Conservation (phyloP, 257 asterid genomes). For the Verbascum thapsus region DNA sequence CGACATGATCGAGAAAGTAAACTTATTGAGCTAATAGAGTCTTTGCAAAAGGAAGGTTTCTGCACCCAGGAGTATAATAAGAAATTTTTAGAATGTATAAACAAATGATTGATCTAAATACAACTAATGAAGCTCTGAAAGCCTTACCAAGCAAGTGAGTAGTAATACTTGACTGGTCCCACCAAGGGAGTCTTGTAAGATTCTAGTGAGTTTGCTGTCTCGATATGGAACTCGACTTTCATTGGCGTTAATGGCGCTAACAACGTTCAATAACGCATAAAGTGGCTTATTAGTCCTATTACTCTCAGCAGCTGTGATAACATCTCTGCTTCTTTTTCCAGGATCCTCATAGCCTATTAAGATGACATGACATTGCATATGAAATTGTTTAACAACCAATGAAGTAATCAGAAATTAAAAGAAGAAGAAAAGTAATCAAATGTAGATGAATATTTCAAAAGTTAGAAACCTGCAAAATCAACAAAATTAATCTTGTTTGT, state of each 20-base stretch:
- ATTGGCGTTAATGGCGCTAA: conserved; percentile 59
- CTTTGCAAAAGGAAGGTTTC: conserved; percentile 79
- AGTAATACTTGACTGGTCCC: conserved; percentile 61
- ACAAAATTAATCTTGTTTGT: conserved; percentile 71
- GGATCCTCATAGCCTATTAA: conserved; percentile 77
- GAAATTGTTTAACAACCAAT: conserved; percentile 3
- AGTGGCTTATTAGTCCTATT: conserved; percentile 61
- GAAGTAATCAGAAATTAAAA: background rate
- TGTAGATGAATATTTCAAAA: background rate
- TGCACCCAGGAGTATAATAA: conserved; percentile 31
- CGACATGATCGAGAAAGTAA: conserved; percentile 71
- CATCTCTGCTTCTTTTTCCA: conserved; percentile 57
- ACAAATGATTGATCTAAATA: conserved; percentile 16
- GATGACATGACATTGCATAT: conserved; percentile 11
- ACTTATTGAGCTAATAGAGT: conserved; percentile 60
- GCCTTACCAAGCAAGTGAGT: conserved; percentile 75
- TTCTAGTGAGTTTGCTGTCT: conserved; percentile 77
- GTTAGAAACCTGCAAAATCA: conserved; percentile 75
- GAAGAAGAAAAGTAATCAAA: background rate
- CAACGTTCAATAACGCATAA: conserved; percentile 63
- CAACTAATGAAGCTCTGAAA: conserved; percentile 11
- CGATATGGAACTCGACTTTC: conserved; percentile 77
- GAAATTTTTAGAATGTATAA: conserved; percentile 10
- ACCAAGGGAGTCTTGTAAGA: conserved; percentile 78
- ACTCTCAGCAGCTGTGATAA: conserved; percentile 50